Percentiles rank a stretch among this genome's conserved stretches.
Evolutionary conservation across 192 early-diverging fungal genomes (phyloP).

Genomic region (Spizellomyces punctatus): DNA sequence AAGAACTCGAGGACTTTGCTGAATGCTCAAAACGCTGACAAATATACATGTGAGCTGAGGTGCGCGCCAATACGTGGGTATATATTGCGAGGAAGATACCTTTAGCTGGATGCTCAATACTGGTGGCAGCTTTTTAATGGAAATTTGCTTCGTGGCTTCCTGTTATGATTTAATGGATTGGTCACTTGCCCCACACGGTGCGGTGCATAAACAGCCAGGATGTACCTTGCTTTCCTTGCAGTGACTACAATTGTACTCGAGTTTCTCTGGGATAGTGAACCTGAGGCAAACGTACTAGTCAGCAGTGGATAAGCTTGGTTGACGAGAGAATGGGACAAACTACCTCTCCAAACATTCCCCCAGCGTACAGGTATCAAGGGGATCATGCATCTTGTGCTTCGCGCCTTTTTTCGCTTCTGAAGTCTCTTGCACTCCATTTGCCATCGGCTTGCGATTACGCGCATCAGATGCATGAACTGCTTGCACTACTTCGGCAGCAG

Average conservation of each 20-base stretch:
- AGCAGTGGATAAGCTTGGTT: too few relatives aligned
- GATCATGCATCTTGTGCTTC: slow-evolving; percentile 5
- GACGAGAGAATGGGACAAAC: neutral
- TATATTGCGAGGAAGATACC: slow-evolving; percentile 36
- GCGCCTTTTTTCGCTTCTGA: neutral
- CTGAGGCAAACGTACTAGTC: slow-evolving; percentile 16
- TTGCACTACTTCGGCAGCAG: neutral
- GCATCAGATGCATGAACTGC: neutral
- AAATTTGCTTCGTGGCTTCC: slow-evolving; percentile 86
- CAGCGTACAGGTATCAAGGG: slow-evolving; percentile 42
- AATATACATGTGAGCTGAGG: neutral
- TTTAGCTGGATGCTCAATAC: slow-evolving; percentile 92
- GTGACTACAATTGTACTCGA: slow-evolving; percentile 40
- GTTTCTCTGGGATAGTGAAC: slow-evolving; percentile 80
- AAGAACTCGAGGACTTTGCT: slow-evolving; percentile 43
- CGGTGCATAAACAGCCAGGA: neutral
- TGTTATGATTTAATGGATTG: slow-evolving; percentile 29
- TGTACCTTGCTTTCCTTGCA: slow-evolving; percentile 24
- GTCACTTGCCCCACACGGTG: neutral
- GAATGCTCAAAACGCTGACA: slow-evolving; percentile 82
- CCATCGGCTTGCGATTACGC: neutral
- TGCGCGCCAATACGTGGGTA: slow-evolving; percentile 15
- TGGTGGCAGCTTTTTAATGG: slow-evolving; percentile 81
- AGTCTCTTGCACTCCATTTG: neutral
- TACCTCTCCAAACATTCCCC: slow-evolving; percentile 72